Percentiles rank a stretch among this genome's conserved stretches.
Evolutionary conservation across 2,329 filamentous ascomycete species (phyloP).

Genomic region (Fusarium falciforme): DNA sequence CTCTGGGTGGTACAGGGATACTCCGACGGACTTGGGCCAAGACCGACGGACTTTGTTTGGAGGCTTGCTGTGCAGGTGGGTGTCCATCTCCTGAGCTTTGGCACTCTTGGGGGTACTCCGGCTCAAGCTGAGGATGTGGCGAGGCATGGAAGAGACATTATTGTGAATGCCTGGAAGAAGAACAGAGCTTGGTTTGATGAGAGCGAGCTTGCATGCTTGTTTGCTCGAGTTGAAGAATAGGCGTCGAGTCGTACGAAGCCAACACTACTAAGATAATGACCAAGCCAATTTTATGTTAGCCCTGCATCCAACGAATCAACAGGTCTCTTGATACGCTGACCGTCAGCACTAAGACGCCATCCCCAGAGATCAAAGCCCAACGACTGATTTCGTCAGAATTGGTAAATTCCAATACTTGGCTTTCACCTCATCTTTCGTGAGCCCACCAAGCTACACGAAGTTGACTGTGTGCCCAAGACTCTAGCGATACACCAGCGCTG

Average conservation of each 20-base stretch:
- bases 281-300: neutral
- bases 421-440: neutral
- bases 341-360: neutral
- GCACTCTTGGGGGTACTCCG: neutral
- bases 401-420: neutral
- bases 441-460: neutral
- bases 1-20: neutral
- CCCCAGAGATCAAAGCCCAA: neutral
- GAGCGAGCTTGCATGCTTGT: constrained; percentile 7
- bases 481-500: fast-evolving
- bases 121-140: neutral
- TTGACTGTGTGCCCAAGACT: too few species aligned
- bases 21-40: neutral
- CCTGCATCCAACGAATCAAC: neutral
- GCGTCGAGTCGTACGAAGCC: too few species aligned
- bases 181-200: constrained; percentile 1
- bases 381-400: neutral
- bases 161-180: constrained; percentile 3
- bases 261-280: neutral
- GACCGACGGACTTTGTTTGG: neutral
- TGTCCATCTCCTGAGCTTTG: constrained; percentile 18
- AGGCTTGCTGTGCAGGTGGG: constrained; percentile 4
- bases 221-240: neutral
- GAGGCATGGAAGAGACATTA: neutral
- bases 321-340: neutral